Evolutionary conservation across 257 asterid genomes (phyloP).

Genomic region (Nicotiana otophora): DNA sequence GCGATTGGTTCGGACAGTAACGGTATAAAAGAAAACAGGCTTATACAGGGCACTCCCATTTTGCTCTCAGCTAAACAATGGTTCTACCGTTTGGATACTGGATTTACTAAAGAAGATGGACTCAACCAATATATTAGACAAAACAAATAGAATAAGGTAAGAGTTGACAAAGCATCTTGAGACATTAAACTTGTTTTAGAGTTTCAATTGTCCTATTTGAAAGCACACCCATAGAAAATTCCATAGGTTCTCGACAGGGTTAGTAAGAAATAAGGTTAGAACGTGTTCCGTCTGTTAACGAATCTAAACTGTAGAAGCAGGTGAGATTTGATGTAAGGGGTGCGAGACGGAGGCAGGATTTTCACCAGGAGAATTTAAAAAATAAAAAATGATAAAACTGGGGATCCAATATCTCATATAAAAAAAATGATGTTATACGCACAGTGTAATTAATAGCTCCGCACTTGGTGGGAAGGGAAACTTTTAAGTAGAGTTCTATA

Average conservation of each 20-base stretch:
- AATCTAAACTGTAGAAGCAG: background rate
- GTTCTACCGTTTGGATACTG: background rate
- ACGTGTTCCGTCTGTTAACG: background rate
- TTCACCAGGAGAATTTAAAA: too few relatives aligned
- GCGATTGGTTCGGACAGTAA: too few relatives aligned
- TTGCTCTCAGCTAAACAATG: background rate
- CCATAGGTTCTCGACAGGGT: background rate
- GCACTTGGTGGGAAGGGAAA: background rate
- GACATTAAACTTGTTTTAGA: background rate
- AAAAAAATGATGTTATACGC: too few relatives aligned
- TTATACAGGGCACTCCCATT: background rate
- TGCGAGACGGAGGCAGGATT: too few relatives aligned
- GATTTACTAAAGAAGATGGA: too few relatives aligned
- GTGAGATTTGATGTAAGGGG: background rate
- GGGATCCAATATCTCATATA: too few relatives aligned
- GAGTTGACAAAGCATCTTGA: slow-evolving; percentile 1
- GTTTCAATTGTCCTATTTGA: background rate
- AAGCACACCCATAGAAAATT: background rate
- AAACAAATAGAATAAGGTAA: background rate
- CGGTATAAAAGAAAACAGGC: background rate
- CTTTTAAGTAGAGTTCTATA: background rate
- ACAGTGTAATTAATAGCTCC: too few relatives aligned
- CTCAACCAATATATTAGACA: background rate
- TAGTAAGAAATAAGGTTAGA: too few relatives aligned
- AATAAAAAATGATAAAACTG: too few relatives aligned